Evolutionary conservation across 495 filamentous ascomycete genomes (phyloP), one percentile per base, ranked within the genome.

Genomic region (Sporormia fimetaria): DNA sequence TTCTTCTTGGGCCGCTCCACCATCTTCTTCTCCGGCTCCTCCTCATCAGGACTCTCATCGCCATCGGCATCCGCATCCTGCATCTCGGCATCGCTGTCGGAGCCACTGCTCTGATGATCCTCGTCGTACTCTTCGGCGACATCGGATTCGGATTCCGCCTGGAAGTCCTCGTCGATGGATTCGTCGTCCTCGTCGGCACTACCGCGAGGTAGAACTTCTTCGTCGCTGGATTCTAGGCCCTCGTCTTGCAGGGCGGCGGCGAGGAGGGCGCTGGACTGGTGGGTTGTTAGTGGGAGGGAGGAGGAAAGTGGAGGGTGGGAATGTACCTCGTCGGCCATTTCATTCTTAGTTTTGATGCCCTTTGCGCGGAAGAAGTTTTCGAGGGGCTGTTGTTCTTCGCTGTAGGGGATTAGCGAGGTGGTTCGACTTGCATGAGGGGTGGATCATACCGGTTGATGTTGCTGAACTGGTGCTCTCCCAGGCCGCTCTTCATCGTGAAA

Each of bases 61-160:
- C 57, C 70, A 30, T 62, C 74, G 21, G 25, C 40, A 31, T 62
- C 71, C 2, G 65, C 76, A 58, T 74, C 75, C 9, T 59, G 71
- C 73, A 77, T 77, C 47, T 76, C 76, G 3, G 57, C 73, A 44
- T 79, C 78, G 24, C 75, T 80, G n/a, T 63, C 76, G 29, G 74
- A 75, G 0, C 83, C 86, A 39, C 78, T 82, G 55, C 83, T 94
- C 61, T 90, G 81, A 54, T 94, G 88, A 21, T 72, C 78, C 30
- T 77, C 83, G 63, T 99, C 92, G 48, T 76, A 99, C 59, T 99
- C 92, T 63, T 99, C 92, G 1, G 87, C 92, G 0, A 94, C 86
- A 46, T 99, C 92, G 14, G 81, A 87, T 45, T 99, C 92, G 1
- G 77, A 81, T 31, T 87, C 83, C 12, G 79, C 81, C 44, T 80